Base-by-base conservation (phyloP, 1,284 basidiomycete species). In the Trichosporon faecale region DNA sequence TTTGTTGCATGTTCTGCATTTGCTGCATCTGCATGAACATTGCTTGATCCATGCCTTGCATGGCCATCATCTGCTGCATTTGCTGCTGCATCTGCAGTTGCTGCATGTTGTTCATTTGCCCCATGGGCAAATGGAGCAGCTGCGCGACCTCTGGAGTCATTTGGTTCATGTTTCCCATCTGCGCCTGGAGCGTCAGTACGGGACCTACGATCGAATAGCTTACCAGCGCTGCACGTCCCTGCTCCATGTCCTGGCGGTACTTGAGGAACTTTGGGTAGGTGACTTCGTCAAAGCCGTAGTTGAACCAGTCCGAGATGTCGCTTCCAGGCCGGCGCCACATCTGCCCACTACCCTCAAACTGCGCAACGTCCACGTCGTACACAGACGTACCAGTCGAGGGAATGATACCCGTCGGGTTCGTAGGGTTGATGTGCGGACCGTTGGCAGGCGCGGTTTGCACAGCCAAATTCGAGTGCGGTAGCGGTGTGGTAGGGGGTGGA, bases 271-370 rank as follows among this genome's bases (percentile, higher is more conserved):
- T 89, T 76, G 93, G 91, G 93, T 95, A 99, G 21, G 91, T 91
- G 14, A 94, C 88, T 84, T 99, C 97, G 82, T 99, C 96, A 80
- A 99, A 99, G 0, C 97, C 97, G 77, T 98, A 99, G 84, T 99
- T 99, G 85, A 99, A 99, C 91, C 94, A 99, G 85, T 98, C 96
- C 76, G 92, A 92, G 69, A 98, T 86, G 84, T 98, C 94, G 7
- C 93, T 91, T 18, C 97, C 97, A 9, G 95, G 92, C 68, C 91
- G 85, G 70, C 96, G 86, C 97, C 97, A 99, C 2, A 92, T 91
- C 81, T 97, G 82, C 0, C 82, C 82, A 2, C 76, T 96, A 69
- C 93, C 91, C 25, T 91, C 86, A 81, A 98, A 87, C 25, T 91
- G 88, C 27, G 86, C 87, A 65, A 98, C 80, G 81, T 99, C 96